These are phyloP conservation scores for Lipomyces starkeyi DNA, from an alignment of 805 yeast genomes.

Conservation along the genomic window DNA sequence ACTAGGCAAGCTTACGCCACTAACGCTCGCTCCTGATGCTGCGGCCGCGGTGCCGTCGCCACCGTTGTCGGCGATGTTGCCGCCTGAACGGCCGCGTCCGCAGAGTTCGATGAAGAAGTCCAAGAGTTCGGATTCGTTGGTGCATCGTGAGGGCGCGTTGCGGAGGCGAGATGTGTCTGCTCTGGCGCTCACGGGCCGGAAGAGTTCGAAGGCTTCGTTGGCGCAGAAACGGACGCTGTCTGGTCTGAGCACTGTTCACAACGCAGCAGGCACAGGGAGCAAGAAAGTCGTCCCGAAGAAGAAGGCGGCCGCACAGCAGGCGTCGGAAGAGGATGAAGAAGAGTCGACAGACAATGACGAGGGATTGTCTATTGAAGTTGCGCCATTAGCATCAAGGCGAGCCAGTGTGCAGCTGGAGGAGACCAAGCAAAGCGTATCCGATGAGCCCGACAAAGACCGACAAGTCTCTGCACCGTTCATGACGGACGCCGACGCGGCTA, in stretches of 20 bases:
- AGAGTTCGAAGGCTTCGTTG: slow-evolving; percentile 24
- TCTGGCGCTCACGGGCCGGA: slow-evolving; percentile 28
- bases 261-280: background rate
- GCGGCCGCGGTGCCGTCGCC: slow-evolving; percentile 15
- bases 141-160: slow-evolving; percentile 8
- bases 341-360: slow-evolving; percentile 28
- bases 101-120: slow-evolving; percentile 19
- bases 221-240: slow-evolving; percentile 29
- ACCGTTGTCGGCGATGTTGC: slow-evolving; percentile 11
- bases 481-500: slow-evolving; percentile 14
- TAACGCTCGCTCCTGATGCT: slow-evolving; percentile 6
- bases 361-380: slow-evolving; percentile 31
- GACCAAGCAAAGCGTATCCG: background rate
- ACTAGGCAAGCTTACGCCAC: slow-evolving; percentile 23
- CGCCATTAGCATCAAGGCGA: slow-evolving; percentile 2
- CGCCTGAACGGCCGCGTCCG: slow-evolving; percentile 4
- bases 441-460: slow-evolving; percentile 9
- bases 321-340: slow-evolving; percentile 26
- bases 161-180: slow-evolving; percentile 19
- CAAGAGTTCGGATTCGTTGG: slow-evolving; percentile 32
- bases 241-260: slow-evolving; percentile 8
- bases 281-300: slow-evolving; percentile 5
- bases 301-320: background rate
- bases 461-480: slow-evolving; percentile 15
- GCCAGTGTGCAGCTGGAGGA: background rate